phyloP scores from a whole-genome alignment of 83 land plant genomes.

The Larix sibirica region DNA sequence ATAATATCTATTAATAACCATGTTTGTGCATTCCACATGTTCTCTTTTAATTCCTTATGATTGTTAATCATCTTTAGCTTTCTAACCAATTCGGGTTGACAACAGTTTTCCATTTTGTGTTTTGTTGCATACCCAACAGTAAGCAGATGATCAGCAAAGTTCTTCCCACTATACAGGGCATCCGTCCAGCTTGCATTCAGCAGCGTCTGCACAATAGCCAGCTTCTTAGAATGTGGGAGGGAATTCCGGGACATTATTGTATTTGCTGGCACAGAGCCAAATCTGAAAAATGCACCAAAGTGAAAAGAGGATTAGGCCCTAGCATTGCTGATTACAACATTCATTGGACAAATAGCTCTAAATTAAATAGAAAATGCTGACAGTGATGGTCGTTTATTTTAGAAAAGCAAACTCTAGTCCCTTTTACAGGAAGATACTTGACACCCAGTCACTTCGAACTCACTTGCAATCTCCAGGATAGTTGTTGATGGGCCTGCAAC shows the following conservation, averaged over 20 bases:
- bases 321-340: too few relatives aligned
- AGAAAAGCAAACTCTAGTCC: not conserved
- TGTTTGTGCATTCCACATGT: not conserved
- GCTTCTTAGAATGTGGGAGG: conserved; percentile 26
- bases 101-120: not conserved
- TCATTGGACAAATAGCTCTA: too few relatives aligned
- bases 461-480: conserved; percentile 35
- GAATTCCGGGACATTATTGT: conserved; percentile 42
- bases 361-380: not conserved
- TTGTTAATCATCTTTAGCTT: too few relatives aligned
- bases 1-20: not conserved
- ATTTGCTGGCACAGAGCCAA: conserved; percentile 41
- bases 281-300: conserved; percentile 21
- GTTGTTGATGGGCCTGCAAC: conserved; percentile 38
- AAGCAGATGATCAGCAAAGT: conserved; percentile 25
- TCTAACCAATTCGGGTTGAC: too few relatives aligned
- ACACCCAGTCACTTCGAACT: not conserved
- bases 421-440: not conserved
- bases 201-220: conserved; percentile 24
- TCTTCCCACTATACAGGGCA: conserved; percentile 23
- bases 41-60: not conserved
- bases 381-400: not conserved
- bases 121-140: conserved; percentile 24
- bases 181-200: conserved; percentile 32
- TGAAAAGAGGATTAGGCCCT: not conserved